Evolutionary conservation across 768 basidiomycete genomes (phyloP), one percentile per base, ranked within the genome.

Genomic region (Boletus pseudopeckii): DNA sequence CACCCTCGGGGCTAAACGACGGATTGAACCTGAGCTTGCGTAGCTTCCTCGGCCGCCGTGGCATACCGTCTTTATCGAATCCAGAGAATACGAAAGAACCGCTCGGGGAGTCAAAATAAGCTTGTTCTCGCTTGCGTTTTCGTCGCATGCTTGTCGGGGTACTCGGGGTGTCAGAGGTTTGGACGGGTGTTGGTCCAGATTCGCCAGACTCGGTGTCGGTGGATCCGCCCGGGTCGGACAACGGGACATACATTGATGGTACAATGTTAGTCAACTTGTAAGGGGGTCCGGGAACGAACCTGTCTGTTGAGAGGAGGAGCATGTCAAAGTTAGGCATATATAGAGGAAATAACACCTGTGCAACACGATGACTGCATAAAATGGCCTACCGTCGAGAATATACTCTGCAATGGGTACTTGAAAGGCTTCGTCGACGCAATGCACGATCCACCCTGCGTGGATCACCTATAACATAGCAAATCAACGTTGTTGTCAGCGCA

Each of bases 31-130:
- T 62, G 38, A 71, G 62, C 45, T 54, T 70, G 20, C 59, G 64
- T 34, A 41, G 60, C 44, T 70, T 70, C 52, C 43, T 65, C 14
- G 68, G 68, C 14, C 68, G 66, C 18, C 59, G 60, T 33, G 70
- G 70, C 22, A 70, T 34, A 4, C 70, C 68, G 15, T 66, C 59
- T 36, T 68, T 68, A 43, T 67, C 67, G 53, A 68, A 68, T 28
- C 54, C 68, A 24, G 67, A 62, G 50, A 59, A 65, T 26, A 69
- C 48, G 45, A 69, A 42, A 26, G 59, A 71, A 2, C 59, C 55
- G 15, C 54, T 70, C 1, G 66, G 62, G 6, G 64, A 68, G 43
- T 71, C 62, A 22, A 58, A 67, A 33, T 68, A 68, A 4, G 62
- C 58, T 33, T 61, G 62, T 46, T 68, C 68, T 38, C 60, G 59